Evolutionary conservation across 2,329 filamentous ascomycete species (phyloP).

Genomic region (Xylaria sp.): DNA sequence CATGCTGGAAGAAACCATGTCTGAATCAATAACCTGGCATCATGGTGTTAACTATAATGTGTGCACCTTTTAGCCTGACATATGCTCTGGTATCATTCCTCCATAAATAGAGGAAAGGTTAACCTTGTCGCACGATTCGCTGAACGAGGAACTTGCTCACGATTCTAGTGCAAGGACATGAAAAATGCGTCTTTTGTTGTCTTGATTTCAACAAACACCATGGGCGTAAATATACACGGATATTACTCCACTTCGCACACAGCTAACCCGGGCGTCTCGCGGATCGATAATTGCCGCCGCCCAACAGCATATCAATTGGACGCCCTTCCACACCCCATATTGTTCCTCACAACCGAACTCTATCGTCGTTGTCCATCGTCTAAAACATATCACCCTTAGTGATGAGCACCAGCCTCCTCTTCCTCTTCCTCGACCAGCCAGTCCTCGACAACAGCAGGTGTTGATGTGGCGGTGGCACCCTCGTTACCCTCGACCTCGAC

Average conservation of each 20-base stretch:
- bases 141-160: constrained; percentile 11
- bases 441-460: constrained; percentile 68
- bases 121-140: constrained; percentile 12
- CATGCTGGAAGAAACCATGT: background rate
- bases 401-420: constrained; percentile 62
- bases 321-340: background rate
- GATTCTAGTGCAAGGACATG: constrained; percentile 10
- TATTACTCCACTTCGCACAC: constrained; percentile 46
- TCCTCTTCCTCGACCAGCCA: constrained; percentile 86
- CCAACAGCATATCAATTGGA: constrained; percentile 24
- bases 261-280: constrained; percentile 14
- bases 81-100: background rate
- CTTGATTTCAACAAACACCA: constrained; percentile 43
- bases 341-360: background rate
- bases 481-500: constrained; percentile 95
- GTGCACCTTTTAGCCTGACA: background rate
- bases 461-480: constrained; percentile 67
- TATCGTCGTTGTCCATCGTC: constrained; percentile 21
- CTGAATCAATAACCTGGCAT: background rate
- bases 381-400: constrained; percentile 53
- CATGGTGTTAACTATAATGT: background rate
- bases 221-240: constrained; percentile 56
- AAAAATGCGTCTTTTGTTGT: constrained; percentile 45
- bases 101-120: background rate
- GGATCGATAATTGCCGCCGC: constrained; percentile 28